Evolutionary conservation across 345 rosid species (phyloP), one percentile per base, ranked within the genome.

Genomic region (Psidium guajava): DNA sequence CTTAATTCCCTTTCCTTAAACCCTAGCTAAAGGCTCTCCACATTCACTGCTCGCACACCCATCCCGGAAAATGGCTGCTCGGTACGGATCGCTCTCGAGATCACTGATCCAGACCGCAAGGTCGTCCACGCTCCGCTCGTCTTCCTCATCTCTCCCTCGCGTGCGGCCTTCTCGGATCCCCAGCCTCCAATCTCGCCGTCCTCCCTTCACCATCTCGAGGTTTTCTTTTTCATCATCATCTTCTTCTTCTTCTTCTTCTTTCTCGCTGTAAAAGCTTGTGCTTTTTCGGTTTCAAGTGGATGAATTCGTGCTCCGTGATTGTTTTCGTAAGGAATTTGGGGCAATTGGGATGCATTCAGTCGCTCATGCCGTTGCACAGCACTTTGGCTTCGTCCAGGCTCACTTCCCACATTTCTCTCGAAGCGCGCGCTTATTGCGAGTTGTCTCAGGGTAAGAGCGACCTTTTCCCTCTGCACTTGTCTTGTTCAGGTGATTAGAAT

Each of bases 351-450:
- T 88, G 90, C 77, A 21, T 81, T 11, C 86, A 86, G 83, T 86
- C 85, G 53, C 86, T 89, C n/a, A 64, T 89, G 87, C 88, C 86
- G 52, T 61, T 88, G 75, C 85, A 86, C 75, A 85, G 89, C 87
- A 57, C 75, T 86, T 55, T 85, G 77, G 86, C 87, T 6, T 77
- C 85, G n/a, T 36, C 89, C 55, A 27, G 84, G 32, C 88, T 88
- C 82, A 82, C 85, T 13, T 86, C 88, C 44, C 88, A 86, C 84
- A 83, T 89, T 49, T 83, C 90, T 3, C 85, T 81, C 57, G 85
- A 81, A 16, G 87, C 86, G 82, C 90, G 90, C 27, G 84, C 88
- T 49, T 89, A 59, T 27, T 86, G 88, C 86, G 91, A 89, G 85
- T 32, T 89, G 82, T 87, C 90, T 84, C 90, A 87, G 54, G 90